Evolutionary conservation across 768 basidiomycete genomes (phyloP).

Genomic region (Boletus pseudo-olivaceus): DNA sequence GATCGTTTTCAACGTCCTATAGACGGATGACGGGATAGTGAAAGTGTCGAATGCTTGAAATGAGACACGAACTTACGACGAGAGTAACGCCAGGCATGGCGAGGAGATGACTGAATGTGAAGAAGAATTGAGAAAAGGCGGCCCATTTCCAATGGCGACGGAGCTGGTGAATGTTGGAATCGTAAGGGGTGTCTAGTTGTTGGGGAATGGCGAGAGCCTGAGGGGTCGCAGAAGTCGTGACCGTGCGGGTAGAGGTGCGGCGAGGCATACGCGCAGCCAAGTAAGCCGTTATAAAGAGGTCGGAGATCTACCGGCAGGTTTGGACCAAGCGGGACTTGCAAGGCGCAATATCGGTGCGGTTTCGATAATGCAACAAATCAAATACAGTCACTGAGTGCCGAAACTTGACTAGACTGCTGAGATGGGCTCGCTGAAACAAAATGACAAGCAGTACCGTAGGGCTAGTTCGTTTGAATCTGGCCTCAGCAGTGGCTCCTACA

Average conservation of each 20-base stretch:
- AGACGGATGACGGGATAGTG: conserved; percentile 11
- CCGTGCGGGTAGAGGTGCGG: conserved; percentile 44
- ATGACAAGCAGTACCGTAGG: not conserved
- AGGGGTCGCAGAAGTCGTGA: conserved; percentile 31
- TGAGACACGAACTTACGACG: conserved; percentile 40
- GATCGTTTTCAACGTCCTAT: conserved; percentile 79
- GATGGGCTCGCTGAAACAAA: conserved; percentile 13
- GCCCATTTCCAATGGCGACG: conserved; percentile 92
- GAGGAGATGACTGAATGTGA: conserved; percentile 74
- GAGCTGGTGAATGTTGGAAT: conserved; percentile 48
- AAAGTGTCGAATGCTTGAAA: not conserved
- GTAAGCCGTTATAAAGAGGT: conserved; percentile 35
- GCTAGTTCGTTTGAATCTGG: not conserved
- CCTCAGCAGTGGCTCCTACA: not conserved
- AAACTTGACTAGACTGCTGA: conserved; percentile 12
- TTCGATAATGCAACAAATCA: conserved; percentile 25
- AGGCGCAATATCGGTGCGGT: conserved; percentile 15
- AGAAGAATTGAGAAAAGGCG: conserved; percentile 86
- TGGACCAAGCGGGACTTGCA: conserved; percentile 20
- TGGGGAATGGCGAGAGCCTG: conserved; percentile 26
- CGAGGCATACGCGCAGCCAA: conserved; percentile 53
- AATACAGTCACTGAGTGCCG: conserved; percentile 7
- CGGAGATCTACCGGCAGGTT: conserved; percentile 34
- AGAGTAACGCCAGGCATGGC: conserved; percentile 68
- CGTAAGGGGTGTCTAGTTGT: conserved; percentile 26